Evolutionary conservation across 2,329 filamentous ascomycete species (phyloP).

Genomic region (Fusarium sacchari): DNA sequence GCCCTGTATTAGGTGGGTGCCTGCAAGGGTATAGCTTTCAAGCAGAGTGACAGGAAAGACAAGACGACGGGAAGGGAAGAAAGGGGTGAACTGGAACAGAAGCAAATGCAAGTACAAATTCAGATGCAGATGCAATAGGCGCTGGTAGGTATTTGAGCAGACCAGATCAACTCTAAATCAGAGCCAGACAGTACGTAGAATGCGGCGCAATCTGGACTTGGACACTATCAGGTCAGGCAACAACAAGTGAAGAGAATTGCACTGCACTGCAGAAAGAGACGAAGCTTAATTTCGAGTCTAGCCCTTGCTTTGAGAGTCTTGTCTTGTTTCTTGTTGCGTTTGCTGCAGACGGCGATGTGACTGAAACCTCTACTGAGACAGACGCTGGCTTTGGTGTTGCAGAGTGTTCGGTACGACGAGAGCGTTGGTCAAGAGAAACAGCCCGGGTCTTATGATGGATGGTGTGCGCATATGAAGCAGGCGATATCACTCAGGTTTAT

Average conservation of each 20-base stretch:
- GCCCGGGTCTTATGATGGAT: conserved; percentile 11
- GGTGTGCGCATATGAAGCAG: background rate
- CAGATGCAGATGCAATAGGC: background rate
- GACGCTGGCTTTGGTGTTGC: background rate
- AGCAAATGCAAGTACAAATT: background rate
- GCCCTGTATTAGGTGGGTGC: conserved; percentile 7
- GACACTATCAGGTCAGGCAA: background rate
- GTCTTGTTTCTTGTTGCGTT: conserved; percentile 18
- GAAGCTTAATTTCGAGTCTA: conserved; percentile 27
- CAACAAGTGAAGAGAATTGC: background rate
- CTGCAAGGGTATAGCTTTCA: conserved; percentile 9
- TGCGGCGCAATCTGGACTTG: conserved; percentile 26
- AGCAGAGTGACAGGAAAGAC: conserved; percentile 11
- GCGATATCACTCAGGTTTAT: conserved; percentile 15
- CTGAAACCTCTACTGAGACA: conserved; percentile 37
- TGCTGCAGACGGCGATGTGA: conserved; percentile 30
- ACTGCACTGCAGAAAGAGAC: conserved; percentile 17
- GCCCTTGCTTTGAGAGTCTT: conserved; percentile 9
- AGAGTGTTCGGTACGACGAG: conserved; percentile 13
- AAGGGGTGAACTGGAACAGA: conserved; percentile 10
- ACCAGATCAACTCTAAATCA: conserved; percentile 19
- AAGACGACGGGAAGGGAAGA: background rate
- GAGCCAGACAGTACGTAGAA: conserved; percentile 13
- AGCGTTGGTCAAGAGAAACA: conserved; percentile 1
- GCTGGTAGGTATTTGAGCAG: conserved; percentile 16